phyloP scores from a whole-genome alignment of 2,329 filamentous ascomycete species.

The Dothideomycetes sp. region DNA sequence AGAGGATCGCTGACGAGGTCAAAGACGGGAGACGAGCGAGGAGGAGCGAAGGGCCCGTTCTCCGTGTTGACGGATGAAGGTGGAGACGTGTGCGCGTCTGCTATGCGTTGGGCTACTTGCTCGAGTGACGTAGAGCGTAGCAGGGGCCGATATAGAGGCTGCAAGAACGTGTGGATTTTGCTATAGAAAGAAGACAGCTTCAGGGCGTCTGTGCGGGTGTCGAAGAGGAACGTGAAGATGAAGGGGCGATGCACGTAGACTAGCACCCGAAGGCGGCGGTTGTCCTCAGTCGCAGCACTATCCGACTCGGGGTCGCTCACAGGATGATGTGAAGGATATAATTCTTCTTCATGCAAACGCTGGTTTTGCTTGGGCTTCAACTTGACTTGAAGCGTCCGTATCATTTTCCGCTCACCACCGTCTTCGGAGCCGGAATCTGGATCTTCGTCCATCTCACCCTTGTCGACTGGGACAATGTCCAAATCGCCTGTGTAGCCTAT shows the following conservation, averaged over 20 bases:
- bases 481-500: constrained; percentile 59
- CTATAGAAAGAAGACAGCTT: constrained; percentile 33
- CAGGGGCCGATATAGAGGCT: constrained; percentile 34
- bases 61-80: constrained; percentile 18
- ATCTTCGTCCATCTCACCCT: constrained; percentile 27
- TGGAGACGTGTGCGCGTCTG: constrained; percentile 19
- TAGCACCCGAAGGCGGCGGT: constrained; percentile 48
- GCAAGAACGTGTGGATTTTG: constrained; percentile 41
- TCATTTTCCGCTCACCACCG: constrained; percentile 40
- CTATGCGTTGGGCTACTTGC: constrained; percentile 31
- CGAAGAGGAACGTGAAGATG: constrained; percentile 66
- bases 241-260: constrained; percentile 66
- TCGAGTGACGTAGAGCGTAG: constrained; percentile 29
- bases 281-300: no score
- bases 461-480: constrained; percentile 33
- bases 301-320: no score
- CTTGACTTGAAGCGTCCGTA: constrained; percentile 59
- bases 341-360: no score
- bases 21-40: constrained; percentile 38
- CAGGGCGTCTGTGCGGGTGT: constrained; percentile 46
- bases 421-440: constrained; percentile 12
- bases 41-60: constrained; percentile 15
- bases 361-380: no score
- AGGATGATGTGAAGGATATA: no score
- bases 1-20: constrained; percentile 51